Base-by-base conservation (phyloP, 768 basidiomycete species). In the Lactarius trivialis region DNA sequence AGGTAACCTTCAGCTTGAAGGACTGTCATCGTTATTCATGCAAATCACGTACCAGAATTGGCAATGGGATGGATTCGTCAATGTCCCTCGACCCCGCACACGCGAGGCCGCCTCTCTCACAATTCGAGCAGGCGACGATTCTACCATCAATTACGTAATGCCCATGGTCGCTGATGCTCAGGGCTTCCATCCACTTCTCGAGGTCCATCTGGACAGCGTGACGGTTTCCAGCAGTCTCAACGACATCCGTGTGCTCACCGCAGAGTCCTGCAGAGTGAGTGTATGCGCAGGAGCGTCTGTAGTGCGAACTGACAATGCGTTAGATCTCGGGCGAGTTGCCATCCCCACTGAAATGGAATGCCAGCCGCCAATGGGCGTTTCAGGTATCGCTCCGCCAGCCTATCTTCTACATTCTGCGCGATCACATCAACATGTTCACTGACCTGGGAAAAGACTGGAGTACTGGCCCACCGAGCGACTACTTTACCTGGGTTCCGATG, bases 361-460 rank as follows among this genome's bases (percentile, higher is more conserved):
- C 76, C 0, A 78, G 82, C 67, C 84, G 94, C 28, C 82, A 80
- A 66, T 98, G 96, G 96, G 76, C 77, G 0, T 82, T 93, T 70
- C 76, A 83, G n/a, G 72, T 93, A 50, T 82, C 81, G 12, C 75
- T 98, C 28, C 81, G 84, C 8, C 83, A 84, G 56, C 88, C 95
- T 2, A 74, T 82, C 1, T 78, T 96, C 37, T 90, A 85, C 70
- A 77, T 97, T 21, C 78, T 98, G 12, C 85, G 93, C 48, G 96
- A 98, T 70, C 96, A 98, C 70, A 84, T 94, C 74, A 95, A 93
- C 69, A 91, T 98, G 81, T 83, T 98, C 69, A 86, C 86, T 4
- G 96, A 98, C 72, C 80, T 98, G n/a, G 85, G 86, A 36, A 89
- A 86, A 67, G 96, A 98, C 70, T 98, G 95, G 93, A 80, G 79